phyloP scores from a whole-genome alignment of 2,329 filamentous ascomycete genomes.

The Fusarium proliferatum region DNA sequence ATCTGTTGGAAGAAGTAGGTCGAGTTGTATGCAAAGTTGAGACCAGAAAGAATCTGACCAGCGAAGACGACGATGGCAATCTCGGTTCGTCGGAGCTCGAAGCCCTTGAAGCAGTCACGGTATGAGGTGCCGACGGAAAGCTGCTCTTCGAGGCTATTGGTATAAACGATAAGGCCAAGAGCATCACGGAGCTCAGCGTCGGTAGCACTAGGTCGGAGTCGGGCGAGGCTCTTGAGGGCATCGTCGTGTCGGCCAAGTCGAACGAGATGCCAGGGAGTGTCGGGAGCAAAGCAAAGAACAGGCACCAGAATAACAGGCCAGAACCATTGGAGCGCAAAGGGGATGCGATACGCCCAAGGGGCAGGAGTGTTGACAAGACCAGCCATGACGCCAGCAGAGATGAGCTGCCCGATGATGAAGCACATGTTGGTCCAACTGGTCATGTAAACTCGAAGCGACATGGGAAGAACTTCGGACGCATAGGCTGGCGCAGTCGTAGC shows the following conservation, averaged over 20 bases:
- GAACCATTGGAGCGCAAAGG: constrained; percentile 61
- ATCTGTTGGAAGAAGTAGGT: constrained; percentile 57
- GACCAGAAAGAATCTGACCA: constrained; percentile 51
- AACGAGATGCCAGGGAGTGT: constrained; percentile 59
- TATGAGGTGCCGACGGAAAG: constrained; percentile 54
- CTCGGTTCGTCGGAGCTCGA: constrained; percentile 54
- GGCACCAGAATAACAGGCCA: constrained; percentile 58
- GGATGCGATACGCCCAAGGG: constrained; percentile 59
- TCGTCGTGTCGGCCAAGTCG: constrained; percentile 49
- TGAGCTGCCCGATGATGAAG: constrained; percentile 59
- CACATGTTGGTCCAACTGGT: constrained; percentile 60
- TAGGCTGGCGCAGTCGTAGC: constrained; percentile 59
- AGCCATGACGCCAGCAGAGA: constrained; percentile 50
- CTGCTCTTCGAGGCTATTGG: constrained; percentile 53
- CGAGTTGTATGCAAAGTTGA: constrained; percentile 53
- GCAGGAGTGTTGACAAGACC: constrained; percentile 45
- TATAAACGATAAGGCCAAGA: constrained; percentile 56
- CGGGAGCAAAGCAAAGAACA: constrained; percentile 56
- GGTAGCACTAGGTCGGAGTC: constrained; percentile 45
- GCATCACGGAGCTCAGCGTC: constrained; percentile 49
- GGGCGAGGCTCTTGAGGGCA: constrained; percentile 49
- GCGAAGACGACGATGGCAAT: constrained; percentile 52
- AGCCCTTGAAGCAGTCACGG: constrained; percentile 56
- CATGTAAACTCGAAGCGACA: constrained; percentile 56
- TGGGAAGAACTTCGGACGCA: constrained; percentile 56